phyloP scores from a whole-genome alignment of 345 rosid species.

The Euphorbia lathyris region DNA sequence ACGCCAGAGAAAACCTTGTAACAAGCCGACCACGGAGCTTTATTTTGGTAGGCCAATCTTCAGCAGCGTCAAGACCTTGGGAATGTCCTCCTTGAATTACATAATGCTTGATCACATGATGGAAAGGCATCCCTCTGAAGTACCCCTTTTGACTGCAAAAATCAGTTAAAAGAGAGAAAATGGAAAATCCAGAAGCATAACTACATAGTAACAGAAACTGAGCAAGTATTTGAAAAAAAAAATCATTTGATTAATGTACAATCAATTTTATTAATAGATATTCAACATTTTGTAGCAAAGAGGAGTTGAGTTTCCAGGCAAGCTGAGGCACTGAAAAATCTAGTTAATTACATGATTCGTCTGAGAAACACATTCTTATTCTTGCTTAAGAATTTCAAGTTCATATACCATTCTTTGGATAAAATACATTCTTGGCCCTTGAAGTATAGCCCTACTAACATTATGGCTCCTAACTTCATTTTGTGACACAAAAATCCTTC shows the following conservation, averaged over 20 bases:
- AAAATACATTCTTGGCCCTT: no score
- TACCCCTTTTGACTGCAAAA: conserved; percentile 75
- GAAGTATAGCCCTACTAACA: no score
- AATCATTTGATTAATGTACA: no score
- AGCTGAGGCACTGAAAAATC: background rate
- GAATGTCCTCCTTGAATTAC: conserved; percentile 83
- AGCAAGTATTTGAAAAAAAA: background rate
- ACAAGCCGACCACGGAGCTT: conserved; percentile 63
- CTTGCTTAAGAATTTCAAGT: conserved; percentile 7
- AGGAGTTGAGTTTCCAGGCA: conserved; percentile 3
- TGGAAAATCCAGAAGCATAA: background rate
- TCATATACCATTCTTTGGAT: background rate
- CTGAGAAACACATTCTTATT: background rate
- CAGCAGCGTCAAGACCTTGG: conserved; percentile 48
- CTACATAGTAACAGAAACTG: background rate
- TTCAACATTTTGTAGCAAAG: no score
- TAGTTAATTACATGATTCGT: background rate
- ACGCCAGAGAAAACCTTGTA: conserved; percentile 44
- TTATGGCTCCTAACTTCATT: no score
- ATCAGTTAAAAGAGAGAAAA: conserved; percentile 11
- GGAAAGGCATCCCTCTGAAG: conserved; percentile 82
- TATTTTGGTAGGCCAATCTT: conserved; percentile 79
- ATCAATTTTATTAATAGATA: no score
- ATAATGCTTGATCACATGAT: conserved; percentile 74
- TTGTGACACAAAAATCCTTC: no score